A percentile compares a stretch with the other conserved stretches of the same genome.
phyloP scores from a whole-genome alignment of 2,329 filamentous ascomycete genomes.

The Colletotrichum sojae region DNA sequence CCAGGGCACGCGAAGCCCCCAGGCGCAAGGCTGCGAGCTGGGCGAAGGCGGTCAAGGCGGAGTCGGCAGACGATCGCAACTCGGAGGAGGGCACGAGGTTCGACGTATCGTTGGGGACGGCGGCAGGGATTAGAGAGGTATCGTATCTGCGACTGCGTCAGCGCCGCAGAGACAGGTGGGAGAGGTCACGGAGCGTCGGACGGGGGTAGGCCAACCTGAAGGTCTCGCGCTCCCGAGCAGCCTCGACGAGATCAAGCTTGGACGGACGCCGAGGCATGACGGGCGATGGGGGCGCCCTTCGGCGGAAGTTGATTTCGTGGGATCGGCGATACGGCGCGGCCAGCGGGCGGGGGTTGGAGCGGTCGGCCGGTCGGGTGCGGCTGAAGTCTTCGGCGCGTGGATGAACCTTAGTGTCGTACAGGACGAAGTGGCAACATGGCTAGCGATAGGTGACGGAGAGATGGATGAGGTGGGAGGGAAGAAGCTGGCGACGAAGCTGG shows the following conservation, averaged over 20 bases:
- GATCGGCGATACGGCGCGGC: not conserved
- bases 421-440: too few species aligned
- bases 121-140: constrained; percentile 14
- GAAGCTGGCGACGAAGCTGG: too few species aligned
- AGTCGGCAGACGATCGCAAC: constrained; percentile 50
- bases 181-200: not conserved
- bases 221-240: constrained; percentile 48
- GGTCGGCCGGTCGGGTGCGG: too few species aligned
- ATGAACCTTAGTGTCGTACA: too few species aligned
- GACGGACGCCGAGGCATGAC: constrained; percentile 3
- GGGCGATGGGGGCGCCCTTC: too few species aligned
- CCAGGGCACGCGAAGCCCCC: constrained; percentile 54
- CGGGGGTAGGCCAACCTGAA: constrained; percentile 43
- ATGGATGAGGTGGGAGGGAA: too few species aligned
- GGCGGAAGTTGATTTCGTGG: not conserved
- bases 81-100: constrained; percentile 42
- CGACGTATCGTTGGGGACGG: constrained; percentile 43
- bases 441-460: too few species aligned
- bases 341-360: too few species aligned
- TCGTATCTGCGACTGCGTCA: constrained; percentile 36
- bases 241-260: constrained; percentile 38
- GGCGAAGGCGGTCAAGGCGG: constrained; percentile 62
- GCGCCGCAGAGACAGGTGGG: not conserved
- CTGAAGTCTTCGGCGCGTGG: too few species aligned
- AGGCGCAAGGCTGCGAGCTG: constrained; percentile 62